Evolutionary conservation across 1,139 yeast genomes (phyloP).

Genomic region (Blastobotrys serpentis): DNA sequence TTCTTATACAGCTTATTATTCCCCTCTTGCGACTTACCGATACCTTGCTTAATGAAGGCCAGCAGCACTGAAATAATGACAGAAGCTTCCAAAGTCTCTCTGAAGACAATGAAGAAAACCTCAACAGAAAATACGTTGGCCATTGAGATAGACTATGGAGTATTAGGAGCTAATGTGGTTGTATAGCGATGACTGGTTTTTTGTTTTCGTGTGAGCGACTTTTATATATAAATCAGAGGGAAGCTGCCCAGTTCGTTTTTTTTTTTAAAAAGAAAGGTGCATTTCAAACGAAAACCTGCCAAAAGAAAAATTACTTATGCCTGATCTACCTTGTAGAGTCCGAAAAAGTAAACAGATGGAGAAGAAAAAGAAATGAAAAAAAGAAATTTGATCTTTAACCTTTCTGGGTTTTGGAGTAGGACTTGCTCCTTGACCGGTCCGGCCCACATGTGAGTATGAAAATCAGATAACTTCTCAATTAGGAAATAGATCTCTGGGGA

Average conservation of each 20-base stretch:
- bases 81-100: slow-evolving; percentile 89
- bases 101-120: slow-evolving; percentile 77
- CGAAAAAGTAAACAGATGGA: background rate
- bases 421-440: too few relatives aligned
- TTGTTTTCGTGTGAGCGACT: background rate
- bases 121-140: slow-evolving; percentile 43
- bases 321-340: background rate
- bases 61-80: slow-evolving; percentile 85
- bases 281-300: background rate
- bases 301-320: background rate
- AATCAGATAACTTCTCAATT: slow-evolving; percentile 1
- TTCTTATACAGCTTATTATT: slow-evolving; percentile 56
- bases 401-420: too few relatives aligned
- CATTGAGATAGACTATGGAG: slow-evolving; percentile 28
- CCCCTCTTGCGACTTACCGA: slow-evolving; percentile 50
- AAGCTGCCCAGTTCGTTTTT: too few relatives aligned
- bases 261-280: too few relatives aligned
- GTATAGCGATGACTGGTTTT: background rate
- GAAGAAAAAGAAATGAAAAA: background rate
- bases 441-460: background rate
- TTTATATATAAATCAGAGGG: too few relatives aligned
- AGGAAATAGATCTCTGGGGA: background rate
- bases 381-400: background rate
- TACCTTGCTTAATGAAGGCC: slow-evolving; percentile 85
- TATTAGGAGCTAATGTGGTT: background rate